phyloP scores from a whole-genome alignment of 257 asterid species.

The Ilex aquifolium region DNA sequence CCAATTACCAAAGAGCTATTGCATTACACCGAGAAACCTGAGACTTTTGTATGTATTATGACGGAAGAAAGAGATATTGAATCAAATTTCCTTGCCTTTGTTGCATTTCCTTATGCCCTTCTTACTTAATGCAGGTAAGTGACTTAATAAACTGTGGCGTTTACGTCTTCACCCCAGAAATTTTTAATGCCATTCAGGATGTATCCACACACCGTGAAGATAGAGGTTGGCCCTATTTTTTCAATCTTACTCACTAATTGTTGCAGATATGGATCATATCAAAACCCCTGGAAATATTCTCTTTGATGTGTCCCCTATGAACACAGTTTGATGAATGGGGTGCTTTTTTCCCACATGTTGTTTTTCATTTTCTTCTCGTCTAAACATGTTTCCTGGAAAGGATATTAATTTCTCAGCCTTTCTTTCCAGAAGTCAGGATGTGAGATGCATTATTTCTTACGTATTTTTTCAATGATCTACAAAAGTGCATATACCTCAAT shows the following conservation, averaged over 20 bases:
- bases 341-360: neutral
- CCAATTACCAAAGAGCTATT: slow-evolving; percentile 65
- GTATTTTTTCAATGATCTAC: too few species aligned
- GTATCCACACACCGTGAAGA: slow-evolving; percentile 45
- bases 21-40: slow-evolving; percentile 87
- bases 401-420: too few species aligned
- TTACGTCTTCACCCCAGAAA: slow-evolving; percentile 63
- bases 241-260: neutral
- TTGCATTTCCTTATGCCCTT: slow-evolving; percentile 6
- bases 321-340: neutral
- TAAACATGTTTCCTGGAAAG: neutral
- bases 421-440: too few species aligned
- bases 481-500: too few species aligned
- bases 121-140: slow-evolving; percentile 51
- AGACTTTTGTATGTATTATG: slow-evolving; percentile 64
- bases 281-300: neutral
- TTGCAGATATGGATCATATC: neutral
- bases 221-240: slow-evolving; percentile 37
- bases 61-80: slow-evolving; percentile 8
- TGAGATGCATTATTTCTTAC: too few species aligned
- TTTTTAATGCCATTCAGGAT: slow-evolving; percentile 52
- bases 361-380: neutral
- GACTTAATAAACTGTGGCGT: slow-evolving; percentile 82
- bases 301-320: neutral
- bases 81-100: slow-evolving; percentile 12